phyloP scores from a whole-genome alignment of 352 stramenopile species.

The Phytopythium cucurbitacearum region DNA sequence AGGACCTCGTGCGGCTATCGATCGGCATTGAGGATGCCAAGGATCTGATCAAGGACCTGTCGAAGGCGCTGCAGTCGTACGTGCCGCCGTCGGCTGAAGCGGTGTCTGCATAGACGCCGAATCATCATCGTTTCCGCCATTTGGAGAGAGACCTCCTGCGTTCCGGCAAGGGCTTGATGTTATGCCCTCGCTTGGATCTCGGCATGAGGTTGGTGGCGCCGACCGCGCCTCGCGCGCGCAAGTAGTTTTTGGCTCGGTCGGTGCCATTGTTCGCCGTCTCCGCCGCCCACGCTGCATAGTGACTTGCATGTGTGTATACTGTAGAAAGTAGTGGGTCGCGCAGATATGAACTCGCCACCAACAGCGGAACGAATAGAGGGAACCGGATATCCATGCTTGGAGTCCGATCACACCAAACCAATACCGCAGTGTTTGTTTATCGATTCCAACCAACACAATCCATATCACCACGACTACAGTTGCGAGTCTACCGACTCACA shows the following conservation, averaged over 20 bases:
- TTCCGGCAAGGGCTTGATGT: not conserved
- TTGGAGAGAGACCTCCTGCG: constrained; percentile 3
- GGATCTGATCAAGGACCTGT: constrained; percentile 94
- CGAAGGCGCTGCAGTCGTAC: constrained; percentile 85
- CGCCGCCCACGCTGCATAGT: constrained; percentile 7
- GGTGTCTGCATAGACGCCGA: constrained; percentile 8
- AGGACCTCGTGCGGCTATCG: constrained; percentile 92
- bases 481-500: too few relatives aligned
- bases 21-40: constrained; percentile 93
- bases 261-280: not conserved
- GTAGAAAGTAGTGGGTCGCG: constrained; percentile 3
- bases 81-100: constrained; percentile 21
- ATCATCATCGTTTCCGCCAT: not conserved
- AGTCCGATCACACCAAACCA: too few relatives aligned
- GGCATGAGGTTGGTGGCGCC: not conserved
- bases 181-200: not conserved
- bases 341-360: constrained; percentile 1
- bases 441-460: too few relatives aligned
- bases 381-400: too few relatives aligned
- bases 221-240: constrained; percentile 3
- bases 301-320: constrained; percentile 4
- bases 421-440: too few relatives aligned
- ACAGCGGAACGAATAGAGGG: too few relatives aligned
- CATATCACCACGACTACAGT: too few relatives aligned
- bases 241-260: constrained; percentile 1